Evolutionary conservation across 192 early-diverging fungal genomes (phyloP).

Genomic region (Entomortierella lignicola): DNA sequence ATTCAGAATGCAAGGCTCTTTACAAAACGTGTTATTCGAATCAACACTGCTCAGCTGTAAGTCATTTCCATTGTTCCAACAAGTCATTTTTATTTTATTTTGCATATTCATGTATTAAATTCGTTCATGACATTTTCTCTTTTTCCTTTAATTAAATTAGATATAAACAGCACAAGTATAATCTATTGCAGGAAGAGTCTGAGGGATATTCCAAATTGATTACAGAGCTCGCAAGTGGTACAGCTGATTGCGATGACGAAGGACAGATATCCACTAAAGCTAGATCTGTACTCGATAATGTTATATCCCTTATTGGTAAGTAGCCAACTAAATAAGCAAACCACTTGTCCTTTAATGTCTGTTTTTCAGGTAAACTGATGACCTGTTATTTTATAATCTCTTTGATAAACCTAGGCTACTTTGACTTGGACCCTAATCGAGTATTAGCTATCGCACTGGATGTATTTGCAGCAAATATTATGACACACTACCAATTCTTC

Average conservation of each 20-base stretch:
- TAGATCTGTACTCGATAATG: slow-evolving; percentile 13
- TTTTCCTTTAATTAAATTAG: too few species aligned
- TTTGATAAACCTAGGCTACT: slow-evolving; percentile 65
- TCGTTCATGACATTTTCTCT: too few species aligned
- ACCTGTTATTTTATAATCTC: too few species aligned
- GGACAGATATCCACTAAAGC: neutral
- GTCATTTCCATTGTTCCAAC: too few species aligned
- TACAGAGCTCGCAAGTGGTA: slow-evolving; percentile 60
- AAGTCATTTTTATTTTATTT: neutral
- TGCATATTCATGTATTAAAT: neutral
- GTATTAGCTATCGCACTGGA: slow-evolving; percentile 83
- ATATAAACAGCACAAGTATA: slow-evolving; percentile 88
- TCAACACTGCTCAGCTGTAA: slow-evolving; percentile 63
- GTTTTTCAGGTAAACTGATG: too few species aligned
- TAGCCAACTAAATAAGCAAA: too few species aligned
- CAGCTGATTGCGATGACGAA: slow-evolving; percentile 26
- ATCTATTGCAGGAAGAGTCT: slow-evolving; percentile 81
- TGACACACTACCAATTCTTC: slow-evolving; percentile 76
- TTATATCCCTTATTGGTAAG: slow-evolving; percentile 26
- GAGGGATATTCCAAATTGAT: slow-evolving; percentile 86
- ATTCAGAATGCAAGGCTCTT: slow-evolving; percentile 57
- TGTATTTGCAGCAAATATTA: slow-evolving; percentile 76
- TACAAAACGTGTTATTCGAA: slow-evolving; percentile 59
- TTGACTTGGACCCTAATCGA: slow-evolving; percentile 88
- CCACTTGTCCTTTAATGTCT: too few species aligned